Conservation (phyloP, 257 asterid genomes). For the Nemophila menziesii region DNA sequence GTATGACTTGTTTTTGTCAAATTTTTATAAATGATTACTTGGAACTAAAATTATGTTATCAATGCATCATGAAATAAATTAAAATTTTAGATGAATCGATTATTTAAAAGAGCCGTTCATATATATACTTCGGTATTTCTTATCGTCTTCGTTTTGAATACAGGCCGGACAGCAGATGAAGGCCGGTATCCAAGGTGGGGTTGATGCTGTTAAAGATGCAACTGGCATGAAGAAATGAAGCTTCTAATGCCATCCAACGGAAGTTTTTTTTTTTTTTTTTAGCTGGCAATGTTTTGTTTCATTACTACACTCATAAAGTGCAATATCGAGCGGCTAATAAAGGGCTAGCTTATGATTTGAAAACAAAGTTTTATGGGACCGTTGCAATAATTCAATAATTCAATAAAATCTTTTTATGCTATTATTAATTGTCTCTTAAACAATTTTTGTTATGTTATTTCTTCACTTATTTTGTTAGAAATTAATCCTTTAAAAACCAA, state of each 20-base stretch:
- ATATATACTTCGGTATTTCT: too few relatives aligned
- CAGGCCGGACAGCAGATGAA: constrained; percentile 21
- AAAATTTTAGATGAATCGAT: not conserved
- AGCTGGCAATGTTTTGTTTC: not conserved
- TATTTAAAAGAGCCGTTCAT: too few relatives aligned
- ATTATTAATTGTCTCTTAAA: too few relatives aligned
- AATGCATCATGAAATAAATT: not conserved
- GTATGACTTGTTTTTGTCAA: not conserved
- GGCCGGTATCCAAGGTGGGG: constrained; percentile 24
- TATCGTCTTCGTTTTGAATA: not conserved
- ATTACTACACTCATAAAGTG: too few relatives aligned
- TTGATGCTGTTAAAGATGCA: constrained; percentile 24
- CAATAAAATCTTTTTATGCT: too few relatives aligned
- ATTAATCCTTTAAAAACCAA: too few relatives aligned
- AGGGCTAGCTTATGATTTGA: not conserved
- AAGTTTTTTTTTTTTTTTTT: too few relatives aligned
- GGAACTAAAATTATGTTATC: too few relatives aligned
- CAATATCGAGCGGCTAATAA: not conserved
- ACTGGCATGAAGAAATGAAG: constrained; percentile 21
- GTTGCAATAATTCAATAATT: not conserved
- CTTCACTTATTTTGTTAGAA: too few relatives aligned
- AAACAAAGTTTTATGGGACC: not conserved
- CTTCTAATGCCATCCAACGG: not conserved
- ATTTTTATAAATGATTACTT: too few relatives aligned
- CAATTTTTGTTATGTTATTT: too few relatives aligned